These are phyloP conservation scores for Fusarium miscanthi DNA, from an alignment of 2,329 filamentous ascomycete species.

Conservation along the genomic window DNA sequence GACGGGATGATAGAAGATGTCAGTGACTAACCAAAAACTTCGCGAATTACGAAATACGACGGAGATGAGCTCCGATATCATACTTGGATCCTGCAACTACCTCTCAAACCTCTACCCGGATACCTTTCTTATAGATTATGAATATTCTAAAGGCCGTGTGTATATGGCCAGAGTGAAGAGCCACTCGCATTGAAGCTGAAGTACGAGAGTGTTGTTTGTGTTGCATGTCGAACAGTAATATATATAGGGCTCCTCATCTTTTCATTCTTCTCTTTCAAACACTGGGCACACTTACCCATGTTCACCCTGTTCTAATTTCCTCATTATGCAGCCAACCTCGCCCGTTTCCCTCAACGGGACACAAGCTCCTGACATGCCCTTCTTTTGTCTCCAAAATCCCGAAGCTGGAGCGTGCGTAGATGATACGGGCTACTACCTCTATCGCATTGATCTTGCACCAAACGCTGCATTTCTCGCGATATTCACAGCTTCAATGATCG, in stretches of 20 bases:
- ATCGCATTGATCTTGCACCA: constrained; percentile 61
- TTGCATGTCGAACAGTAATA: constrained; percentile 2
- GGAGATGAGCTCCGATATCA: not conserved
- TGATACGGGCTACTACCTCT: constrained; percentile 60
- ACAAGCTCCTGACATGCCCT: constrained; percentile 30
- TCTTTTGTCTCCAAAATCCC: constrained; percentile 47
- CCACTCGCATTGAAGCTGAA: not conserved
- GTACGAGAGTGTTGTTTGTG: not conserved
- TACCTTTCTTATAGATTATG: not conserved
- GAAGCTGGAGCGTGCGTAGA: constrained; percentile 44
- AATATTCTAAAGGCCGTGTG: not conserved
- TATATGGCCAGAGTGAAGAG: not conserved
- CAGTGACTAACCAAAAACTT: not conserved
- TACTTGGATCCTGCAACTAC: not conserved
- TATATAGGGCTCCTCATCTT: not conserved
- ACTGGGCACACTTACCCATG: not conserved
- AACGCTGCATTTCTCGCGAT: constrained; percentile 64
- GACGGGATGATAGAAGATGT: not conserved
- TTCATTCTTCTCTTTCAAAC: not conserved
- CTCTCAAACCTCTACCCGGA: not conserved
- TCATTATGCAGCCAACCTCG: constrained; percentile 12
- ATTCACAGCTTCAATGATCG: constrained; percentile 59
- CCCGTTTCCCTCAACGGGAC: constrained; percentile 37
- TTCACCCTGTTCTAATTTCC: not conserved
- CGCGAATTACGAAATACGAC: constrained; percentile 12